Base-by-base conservation (phyloP, 23 red algal species). In the Gracilaria vermiculophylla region DNA sequence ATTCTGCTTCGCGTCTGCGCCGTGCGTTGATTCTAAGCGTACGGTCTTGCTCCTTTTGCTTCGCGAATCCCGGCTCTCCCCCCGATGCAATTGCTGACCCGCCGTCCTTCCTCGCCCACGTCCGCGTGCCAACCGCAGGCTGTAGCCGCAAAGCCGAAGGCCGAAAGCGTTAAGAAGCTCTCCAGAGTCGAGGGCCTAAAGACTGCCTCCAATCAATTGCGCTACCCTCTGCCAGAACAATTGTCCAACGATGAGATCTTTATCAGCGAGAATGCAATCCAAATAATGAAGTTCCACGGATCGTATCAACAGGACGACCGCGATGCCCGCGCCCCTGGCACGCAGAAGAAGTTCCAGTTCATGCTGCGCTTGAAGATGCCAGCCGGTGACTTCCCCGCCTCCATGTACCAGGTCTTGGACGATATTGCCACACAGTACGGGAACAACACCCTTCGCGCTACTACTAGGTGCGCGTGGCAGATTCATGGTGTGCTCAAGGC, bases 291-390 rank as follows among this genome's bases (percentile, higher is more conserved):
- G 91, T 99, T 99, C 62, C 97, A 99, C 54, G 97, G 97, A 36
- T 90, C 93, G 0, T 99, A 99, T 53, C 97, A 99, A 82, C 97
- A 99, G 77, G 93, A 99, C 48, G 88, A 99, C 39, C 89, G 97
- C 42, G 97, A 99, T 13, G 48, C 64, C 62, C 83, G 97, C 20
- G 74, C 52, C 27, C 84, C 80, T 43, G 93, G 97, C 3, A 43
- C 78, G 84, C 88, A 84, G 92, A 99, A 99, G 71, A 90, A 94
- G 80, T 99, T 90, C 47, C 97, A 99, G 89, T 99, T 99, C 77
- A 99, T 99, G 97, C 72, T 99, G 15, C 92, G 97, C 51, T 81
- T 99, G 57, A 99, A 99, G 61, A 94, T 99, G 92, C 97, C 97
- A 14, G 93, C 83, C 15, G 97, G 97, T 49, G 92, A 99, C 32